Percentiles rank a stretch among this genome's conserved stretches.
Conservation (phyloP, 352 stramenopile species). For the Pythium oligandrum region DNA sequence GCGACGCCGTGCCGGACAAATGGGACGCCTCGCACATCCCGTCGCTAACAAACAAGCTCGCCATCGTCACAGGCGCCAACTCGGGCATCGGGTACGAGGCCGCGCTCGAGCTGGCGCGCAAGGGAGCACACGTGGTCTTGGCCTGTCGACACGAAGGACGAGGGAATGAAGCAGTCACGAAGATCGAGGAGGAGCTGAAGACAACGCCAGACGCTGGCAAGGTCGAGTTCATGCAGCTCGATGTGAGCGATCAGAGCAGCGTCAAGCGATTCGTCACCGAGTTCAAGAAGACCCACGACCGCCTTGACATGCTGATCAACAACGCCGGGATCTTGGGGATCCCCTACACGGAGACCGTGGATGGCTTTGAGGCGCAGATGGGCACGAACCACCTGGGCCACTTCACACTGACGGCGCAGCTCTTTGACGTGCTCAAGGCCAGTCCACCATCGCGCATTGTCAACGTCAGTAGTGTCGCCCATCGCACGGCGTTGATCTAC, state of each 20-base stretch:
- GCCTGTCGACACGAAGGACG: constrained; percentile 20
- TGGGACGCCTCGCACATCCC: no score
- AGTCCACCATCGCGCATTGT: no score
- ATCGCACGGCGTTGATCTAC: no score
- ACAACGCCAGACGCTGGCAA: constrained; percentile 22
- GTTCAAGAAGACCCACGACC: constrained; percentile 14
- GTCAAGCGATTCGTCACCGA: constrained; percentile 18
- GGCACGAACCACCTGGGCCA: constrained; percentile 35
- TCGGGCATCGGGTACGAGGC: constrained; percentile 25
- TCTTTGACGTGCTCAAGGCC: constrained; percentile 5
- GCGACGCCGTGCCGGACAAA: no score
- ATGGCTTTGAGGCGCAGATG: constrained; percentile 36
- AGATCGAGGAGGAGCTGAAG: constrained; percentile 9
- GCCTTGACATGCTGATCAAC: constrained; percentile 27
- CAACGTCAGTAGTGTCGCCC: no score
- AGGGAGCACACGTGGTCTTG: constrained; percentile 23
- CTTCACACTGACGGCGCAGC: constrained; percentile 25
- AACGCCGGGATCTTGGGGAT: constrained; percentile 29
- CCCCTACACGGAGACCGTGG: constrained; percentile 13
- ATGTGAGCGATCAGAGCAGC: constrained; percentile 4
- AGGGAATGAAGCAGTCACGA: constrained; percentile 14
- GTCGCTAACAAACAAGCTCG: constrained; percentile 12
- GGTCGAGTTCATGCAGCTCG: constrained; percentile 11
- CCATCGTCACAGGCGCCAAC: constrained; percentile 33
- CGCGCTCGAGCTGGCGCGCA: constrained; percentile 16